These are phyloP conservation scores for Fraxinus quadrangulata DNA, from an alignment of 257 asterid genomes.

Conservation along the genomic window DNA sequence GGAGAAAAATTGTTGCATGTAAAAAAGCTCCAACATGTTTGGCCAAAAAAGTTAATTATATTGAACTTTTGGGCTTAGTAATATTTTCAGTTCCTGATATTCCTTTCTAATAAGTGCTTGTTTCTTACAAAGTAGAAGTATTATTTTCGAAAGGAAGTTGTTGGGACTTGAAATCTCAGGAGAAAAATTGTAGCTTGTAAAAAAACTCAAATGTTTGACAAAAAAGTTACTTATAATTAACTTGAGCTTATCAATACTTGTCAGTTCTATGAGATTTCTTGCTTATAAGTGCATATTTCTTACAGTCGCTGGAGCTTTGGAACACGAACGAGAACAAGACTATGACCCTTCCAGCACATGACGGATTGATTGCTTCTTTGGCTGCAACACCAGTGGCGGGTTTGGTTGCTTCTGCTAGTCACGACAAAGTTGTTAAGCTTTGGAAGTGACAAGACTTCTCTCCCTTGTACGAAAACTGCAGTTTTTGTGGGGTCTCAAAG, in stretches of 20 bases:
- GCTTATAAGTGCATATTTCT: not conserved
- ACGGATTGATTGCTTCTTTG: constrained; percentile 74
- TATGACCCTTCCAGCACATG: constrained; percentile 80
- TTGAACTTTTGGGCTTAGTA: no score
- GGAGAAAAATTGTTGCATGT: no score
- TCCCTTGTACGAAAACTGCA: not conserved
- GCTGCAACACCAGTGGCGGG: constrained; percentile 78
- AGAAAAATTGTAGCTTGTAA: no score
- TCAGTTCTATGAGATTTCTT: not conserved
- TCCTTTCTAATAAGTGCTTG: not conserved
- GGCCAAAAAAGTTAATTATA: no score
- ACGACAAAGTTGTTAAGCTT: constrained; percentile 77
- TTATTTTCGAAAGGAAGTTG: no score
- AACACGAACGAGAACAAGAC: constrained; percentile 78
- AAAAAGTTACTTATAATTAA: not conserved
- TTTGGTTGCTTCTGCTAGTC: constrained; percentile 91
- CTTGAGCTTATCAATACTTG: no score
- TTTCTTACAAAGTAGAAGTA: constrained; percentile 24
- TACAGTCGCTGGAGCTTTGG: constrained; percentile 91
- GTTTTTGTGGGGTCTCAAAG: not conserved
- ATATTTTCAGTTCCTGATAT: no score
- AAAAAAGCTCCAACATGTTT: no score
- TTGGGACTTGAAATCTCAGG: no score
- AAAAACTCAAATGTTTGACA: no score
- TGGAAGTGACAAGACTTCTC: constrained; percentile 55